These are phyloP conservation scores for Solanum clarkiae DNA, from an alignment of 257 asterid species.

Conservation along the genomic window DNA sequence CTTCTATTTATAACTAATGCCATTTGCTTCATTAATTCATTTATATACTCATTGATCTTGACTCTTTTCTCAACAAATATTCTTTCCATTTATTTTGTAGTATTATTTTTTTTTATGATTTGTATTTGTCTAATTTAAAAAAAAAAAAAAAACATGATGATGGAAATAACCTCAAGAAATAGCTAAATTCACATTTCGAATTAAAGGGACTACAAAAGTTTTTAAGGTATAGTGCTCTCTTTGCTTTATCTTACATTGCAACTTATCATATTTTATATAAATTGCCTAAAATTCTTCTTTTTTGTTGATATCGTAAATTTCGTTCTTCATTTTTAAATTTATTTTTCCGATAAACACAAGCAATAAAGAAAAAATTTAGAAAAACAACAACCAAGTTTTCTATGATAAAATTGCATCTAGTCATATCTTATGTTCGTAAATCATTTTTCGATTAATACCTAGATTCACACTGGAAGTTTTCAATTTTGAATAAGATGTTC, in stretches of 20 bases:
- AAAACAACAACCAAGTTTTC: no score
- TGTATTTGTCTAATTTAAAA: background rate
- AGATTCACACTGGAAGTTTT: background rate
- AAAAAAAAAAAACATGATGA: no score
- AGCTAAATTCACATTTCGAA: background rate
- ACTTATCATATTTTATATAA: background rate
- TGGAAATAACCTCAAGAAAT: background rate
- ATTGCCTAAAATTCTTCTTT: background rate
- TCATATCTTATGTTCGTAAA: background rate
- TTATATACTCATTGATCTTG: background rate
- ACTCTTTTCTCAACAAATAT: background rate
- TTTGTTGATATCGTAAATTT: background rate
- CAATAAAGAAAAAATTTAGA: no score
- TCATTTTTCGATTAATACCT: background rate
- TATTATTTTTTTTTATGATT: background rate
- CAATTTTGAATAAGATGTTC: background rate
- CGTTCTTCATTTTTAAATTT: no score
- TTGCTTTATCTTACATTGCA: background rate
- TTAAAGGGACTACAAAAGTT: background rate
- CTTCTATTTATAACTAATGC: background rate
- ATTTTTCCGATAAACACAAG: no score
- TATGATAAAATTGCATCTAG: no score
- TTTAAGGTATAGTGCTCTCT: background rate
- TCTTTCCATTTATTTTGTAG: background rate
- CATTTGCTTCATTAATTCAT: background rate